These are phyloP conservation scores for Epichloe glyceriae DNA, from an alignment of 2,329 filamentous ascomycete species.

Conservation along the genomic window DNA sequence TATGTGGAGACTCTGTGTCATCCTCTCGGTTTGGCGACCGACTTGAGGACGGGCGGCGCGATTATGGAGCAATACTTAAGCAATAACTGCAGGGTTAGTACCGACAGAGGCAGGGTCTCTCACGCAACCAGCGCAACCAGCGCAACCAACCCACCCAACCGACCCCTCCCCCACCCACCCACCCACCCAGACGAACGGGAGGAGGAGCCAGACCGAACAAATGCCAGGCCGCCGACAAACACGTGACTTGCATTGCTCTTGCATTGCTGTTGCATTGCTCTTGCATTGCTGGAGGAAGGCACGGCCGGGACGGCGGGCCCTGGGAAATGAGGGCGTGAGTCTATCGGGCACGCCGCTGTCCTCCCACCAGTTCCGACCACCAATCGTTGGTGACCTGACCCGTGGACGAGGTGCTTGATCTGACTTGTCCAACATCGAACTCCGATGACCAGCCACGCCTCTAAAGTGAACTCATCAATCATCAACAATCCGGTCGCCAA, in stretches of 20 bases:
- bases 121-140: too few relatives aligned
- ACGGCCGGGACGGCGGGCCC: not conserved
- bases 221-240: too few relatives aligned
- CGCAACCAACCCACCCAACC: too few relatives aligned
- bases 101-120: too few relatives aligned
- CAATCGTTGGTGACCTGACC: slow-evolving; percentile 11
- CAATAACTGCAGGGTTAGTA: too few relatives aligned
- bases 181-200: too few relatives aligned
- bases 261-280: too few relatives aligned
- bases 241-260: too few relatives aligned
- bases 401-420: slow-evolving; percentile 14
- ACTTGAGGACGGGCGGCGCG: not conserved
- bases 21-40: not conserved
- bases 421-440: slow-evolving; percentile 12
- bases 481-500: too few relatives aligned
- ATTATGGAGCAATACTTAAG: too few relatives aligned
- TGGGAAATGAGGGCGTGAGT: slow-evolving; percentile 4
- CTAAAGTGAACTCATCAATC: not conserved
- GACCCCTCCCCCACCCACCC: too few relatives aligned
- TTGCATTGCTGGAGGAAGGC: not conserved
- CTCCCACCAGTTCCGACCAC: slow-evolving; percentile 6
- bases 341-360: not conserved
- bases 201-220: too few relatives aligned
- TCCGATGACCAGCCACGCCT: not conserved
- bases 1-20: not conserved